Evolutionary conservation across 2,329 filamentous ascomycete species (phyloP).

Genomic region (Pezizomycotina sp.): DNA sequence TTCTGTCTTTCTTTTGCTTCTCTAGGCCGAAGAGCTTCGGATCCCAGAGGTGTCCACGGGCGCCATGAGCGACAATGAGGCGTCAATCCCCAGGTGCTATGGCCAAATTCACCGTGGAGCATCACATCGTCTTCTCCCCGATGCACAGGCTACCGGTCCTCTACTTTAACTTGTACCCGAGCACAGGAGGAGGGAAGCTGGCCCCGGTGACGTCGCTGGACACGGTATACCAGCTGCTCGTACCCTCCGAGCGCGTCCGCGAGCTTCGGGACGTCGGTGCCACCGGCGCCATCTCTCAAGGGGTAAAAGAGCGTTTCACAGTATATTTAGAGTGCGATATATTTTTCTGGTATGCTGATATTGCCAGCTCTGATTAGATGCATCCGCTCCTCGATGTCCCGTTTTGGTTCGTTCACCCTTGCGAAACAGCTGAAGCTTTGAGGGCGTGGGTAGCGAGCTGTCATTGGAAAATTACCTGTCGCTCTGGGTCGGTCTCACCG

Average conservation of each 20-base stretch:
- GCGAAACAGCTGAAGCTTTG: constrained; percentile 71
- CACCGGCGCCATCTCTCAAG: constrained; percentile 7
- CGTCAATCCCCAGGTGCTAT: too few relatives aligned
- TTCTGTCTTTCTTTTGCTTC: too few relatives aligned
- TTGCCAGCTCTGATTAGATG: constrained; percentile 33
- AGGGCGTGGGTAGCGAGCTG: constrained; percentile 34
- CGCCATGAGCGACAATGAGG: too few relatives aligned
- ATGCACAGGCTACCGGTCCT: constrained; percentile 21
- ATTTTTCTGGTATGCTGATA: constrained; percentile 5
- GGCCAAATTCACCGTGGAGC: too few relatives aligned
- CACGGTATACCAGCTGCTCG: constrained; percentile 17
- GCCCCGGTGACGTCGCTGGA: constrained; percentile 4
- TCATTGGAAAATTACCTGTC: constrained; percentile 54
- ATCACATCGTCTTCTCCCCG: constrained; percentile 21
- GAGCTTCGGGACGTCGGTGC: constrained; percentile 7
- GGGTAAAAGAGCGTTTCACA: constrained; percentile 1
- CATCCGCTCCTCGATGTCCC: constrained; percentile 67
- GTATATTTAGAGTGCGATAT: constrained; percentile 11
- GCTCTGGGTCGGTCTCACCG: constrained; percentile 78
- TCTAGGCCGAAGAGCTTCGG: too few relatives aligned
- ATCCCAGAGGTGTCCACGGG: too few relatives aligned
- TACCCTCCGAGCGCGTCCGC: constrained; percentile 4
- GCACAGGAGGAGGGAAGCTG: too few relatives aligned
- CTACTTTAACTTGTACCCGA: constrained; percentile 18
- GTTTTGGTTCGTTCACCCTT: constrained; percentile 84